Base-by-base conservation (phyloP, 2,329 filamentous ascomycete species). In the Xylaria sp. region DNA sequence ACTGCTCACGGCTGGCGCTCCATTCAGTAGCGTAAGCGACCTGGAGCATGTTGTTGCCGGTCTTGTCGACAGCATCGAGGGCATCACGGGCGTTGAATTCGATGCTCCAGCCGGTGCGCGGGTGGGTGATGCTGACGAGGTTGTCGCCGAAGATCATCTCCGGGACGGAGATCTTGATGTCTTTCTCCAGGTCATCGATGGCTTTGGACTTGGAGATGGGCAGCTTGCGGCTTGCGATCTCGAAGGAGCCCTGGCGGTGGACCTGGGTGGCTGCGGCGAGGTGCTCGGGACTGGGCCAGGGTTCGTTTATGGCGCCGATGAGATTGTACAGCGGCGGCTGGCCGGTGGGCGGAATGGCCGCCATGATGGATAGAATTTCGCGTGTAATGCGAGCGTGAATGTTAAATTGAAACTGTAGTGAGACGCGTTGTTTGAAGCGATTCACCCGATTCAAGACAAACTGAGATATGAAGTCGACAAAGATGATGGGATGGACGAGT, bases 131-230 rank as follows among this genome's bases (percentile, higher is more conserved):
- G 5, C 84, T 78, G 47, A 96, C 87, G 59, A 89, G 79, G 74
- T 99, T 99, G 79, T 99, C 92, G 63, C 94, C 94, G 72, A 99
- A 99, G 66, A 99, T 99, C 94, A 99, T 99, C 78, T 99, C 94
- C 7, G 94, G 94, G 47, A 93, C 85, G 16, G 93, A 86, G 71
- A 99, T 97, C 35, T 87, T 87, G 57, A 99, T 82, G 63, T 83
- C 85, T 59, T 81, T 80, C 47, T 87, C 87, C 85, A 99, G 90
- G 44, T 84, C 84, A 71, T 96, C 92, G 71, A 99, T 97, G 54
- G 92, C 90, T 4, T 83, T 89, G 51, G 92, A 86, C 75, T 96
- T 97, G 68, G 95, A 89, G 74, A 99, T 99, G 63, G 94, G 94
- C 54, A 94, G 86, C 79, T 97, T 97, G 72, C 91, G 89, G 57